Evolutionary conservation across 306 rosid species (phyloP), one percentile per base, ranked within the genome.

Genomic region (Canavalia ensiformis): DNA sequence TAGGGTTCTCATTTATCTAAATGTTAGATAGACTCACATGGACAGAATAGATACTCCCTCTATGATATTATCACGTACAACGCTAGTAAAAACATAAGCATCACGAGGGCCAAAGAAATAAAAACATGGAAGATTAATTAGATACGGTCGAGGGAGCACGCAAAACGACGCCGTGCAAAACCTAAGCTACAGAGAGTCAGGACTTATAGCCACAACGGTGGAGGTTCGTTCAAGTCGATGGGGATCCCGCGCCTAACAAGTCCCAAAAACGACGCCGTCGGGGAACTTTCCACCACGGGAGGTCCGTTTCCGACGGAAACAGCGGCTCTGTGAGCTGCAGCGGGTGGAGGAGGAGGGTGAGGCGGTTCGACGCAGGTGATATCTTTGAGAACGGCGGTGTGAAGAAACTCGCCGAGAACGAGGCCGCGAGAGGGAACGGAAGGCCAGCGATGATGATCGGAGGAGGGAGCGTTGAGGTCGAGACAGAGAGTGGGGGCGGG

Each of bases 181-280:
- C n/a, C 63, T 62, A 73, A 30, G 25, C 33, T 25, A 57, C 56
- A 62, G 49, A 4, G 9, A 45, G 31, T 65, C 10, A 60, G 8
- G 9, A 46, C 44, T 13, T 90, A 90, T 1, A 91, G 89, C 99
- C 99, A 93, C 78, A 93, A 37, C 12, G 99, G 99, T 0, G 99
- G 99, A 44, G 99, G 99, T 63, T 93, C 97, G 79, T 95, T 95
- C 64, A 95, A 83, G 76, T 95, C 98, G 80, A 95, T 86, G 33
- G 97, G 96, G 9, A 92, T 72, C 46, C 97, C 99, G 4, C 99
- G 96, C 2, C 90, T 83, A 12, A 93, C 92, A 0, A 91, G 84
- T 0, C 98, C 99, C 1, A 95, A 44, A n/a, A 74, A 88, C 51
- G 97, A 84, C 69, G 97, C 83, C 82, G 97, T 80, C 0, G 70